Evolutionary conservation across 345 rosid species (phyloP).

Genomic region (Firmiana major): DNA sequence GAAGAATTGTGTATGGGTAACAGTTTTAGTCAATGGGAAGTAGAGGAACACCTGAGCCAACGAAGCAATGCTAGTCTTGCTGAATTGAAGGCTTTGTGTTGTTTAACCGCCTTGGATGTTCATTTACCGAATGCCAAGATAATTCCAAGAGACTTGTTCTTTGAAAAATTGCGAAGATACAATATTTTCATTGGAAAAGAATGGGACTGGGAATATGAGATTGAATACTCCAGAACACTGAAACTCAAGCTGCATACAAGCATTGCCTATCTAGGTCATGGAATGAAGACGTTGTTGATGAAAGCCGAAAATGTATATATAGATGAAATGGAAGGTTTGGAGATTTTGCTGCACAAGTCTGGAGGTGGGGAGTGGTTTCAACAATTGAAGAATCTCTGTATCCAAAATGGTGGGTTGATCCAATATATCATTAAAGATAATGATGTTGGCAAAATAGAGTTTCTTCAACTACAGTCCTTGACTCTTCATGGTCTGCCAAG

Average conservation of each 20-base stretch:
- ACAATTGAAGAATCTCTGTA: neutral
- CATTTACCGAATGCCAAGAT: neutral
- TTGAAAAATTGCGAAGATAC: neutral
- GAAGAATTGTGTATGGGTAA: neutral
- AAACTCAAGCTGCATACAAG: neutral
- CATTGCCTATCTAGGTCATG: no score
- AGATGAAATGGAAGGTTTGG: neutral
- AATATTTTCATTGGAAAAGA: neutral
- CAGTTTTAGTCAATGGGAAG: neutral
- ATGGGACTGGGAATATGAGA: neutral
- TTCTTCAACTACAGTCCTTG: neutral
- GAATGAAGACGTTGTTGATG: neutral
- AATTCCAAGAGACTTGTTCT: neutral
- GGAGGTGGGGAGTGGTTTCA: neutral
- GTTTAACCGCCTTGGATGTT: neutral
- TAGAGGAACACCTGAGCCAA: neutral
- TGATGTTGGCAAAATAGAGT: neutral
- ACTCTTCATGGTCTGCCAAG: neutral
- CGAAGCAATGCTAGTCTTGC: neutral
- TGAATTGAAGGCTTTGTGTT: neutral
- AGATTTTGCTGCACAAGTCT: neutral
- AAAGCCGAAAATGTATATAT: neutral
- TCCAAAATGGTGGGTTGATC: neutral
- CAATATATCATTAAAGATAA: neutral
- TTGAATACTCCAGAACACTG: neutral